These are phyloP conservation scores for Metschnikowia matae DNA, from an alignment of 805 yeast species.

Conservation along the genomic window DNA sequence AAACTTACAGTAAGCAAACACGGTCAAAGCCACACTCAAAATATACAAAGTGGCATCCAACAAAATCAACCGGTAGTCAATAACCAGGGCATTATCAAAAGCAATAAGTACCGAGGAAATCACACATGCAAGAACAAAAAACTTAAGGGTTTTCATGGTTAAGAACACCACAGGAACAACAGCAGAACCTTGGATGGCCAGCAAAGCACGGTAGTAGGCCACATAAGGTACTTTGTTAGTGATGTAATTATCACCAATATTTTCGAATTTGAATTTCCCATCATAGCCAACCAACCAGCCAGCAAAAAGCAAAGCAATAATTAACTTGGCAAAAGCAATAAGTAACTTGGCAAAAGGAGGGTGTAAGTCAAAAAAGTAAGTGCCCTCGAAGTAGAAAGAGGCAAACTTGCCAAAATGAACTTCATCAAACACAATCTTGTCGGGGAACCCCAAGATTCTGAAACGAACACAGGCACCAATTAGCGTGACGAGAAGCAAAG, in stretches of 20 bases:
- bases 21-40: conserved; percentile 74
- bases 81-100: conserved; percentile 85
- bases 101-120: conserved; percentile 72
- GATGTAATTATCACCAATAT: conserved; percentile 78
- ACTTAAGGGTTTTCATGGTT: conserved; percentile 82
- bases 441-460: conserved; percentile 57
- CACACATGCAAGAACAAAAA: conserved; percentile 73
- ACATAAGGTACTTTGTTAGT: conserved; percentile 80
- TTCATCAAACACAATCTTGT: conserved; percentile 80
- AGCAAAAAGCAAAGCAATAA: no score
- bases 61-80: conserved; percentile 85
- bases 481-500: conserved; percentile 36
- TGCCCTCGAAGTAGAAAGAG: conserved; percentile 78
- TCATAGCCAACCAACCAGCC: conserved; percentile 88
- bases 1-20: conserved; percentile 76
- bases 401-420: conserved; percentile 87
- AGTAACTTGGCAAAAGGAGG: conserved; percentile 96
- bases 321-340: no score
- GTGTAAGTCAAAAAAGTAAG: conserved; percentile 93
- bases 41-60: conserved; percentile 90
- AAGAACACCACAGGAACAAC: conserved; percentile 81
- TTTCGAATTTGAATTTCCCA: conserved; percentile 87
- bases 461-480: conserved; percentile 54
- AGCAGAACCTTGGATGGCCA: conserved; percentile 76
- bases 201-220: conserved; percentile 72